Percentiles rank a stretch among this genome's conserved stretches.
phyloP scores from a whole-genome alignment of 2,329 filamentous ascomycete genomes.

The Colletotrichum cuscutae region DNA sequence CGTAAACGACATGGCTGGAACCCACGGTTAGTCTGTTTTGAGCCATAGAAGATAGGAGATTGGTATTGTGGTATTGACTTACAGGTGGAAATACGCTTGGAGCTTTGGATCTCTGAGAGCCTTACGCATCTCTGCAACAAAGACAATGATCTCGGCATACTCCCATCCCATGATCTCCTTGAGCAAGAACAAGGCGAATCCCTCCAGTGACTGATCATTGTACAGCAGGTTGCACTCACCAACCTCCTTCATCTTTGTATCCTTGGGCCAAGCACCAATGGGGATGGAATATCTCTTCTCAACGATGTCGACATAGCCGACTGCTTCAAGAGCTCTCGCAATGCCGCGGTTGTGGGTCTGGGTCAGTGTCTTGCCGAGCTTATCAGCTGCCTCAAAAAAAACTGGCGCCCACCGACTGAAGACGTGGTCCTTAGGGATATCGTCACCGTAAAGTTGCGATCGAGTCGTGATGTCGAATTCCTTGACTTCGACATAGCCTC shows the following conservation, averaged over 20 bases:
- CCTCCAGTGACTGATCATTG: conserved; percentile 38
- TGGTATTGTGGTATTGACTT: conserved; percentile 9
- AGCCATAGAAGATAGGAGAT: not conserved
- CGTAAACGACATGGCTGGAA: not conserved
- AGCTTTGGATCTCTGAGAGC: conserved; percentile 37
- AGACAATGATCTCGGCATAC: conserved; percentile 39
- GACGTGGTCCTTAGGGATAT: conserved; percentile 38
- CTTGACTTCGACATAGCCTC: conserved; percentile 54
- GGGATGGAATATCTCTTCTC: conserved; percentile 32
- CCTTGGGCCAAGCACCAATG: conserved; percentile 31
- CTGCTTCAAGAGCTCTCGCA: conserved; percentile 37
- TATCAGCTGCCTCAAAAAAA: conserved; percentile 39
- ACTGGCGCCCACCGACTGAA: conserved; percentile 41
- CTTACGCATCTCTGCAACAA: conserved; percentile 40
- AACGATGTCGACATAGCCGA: conserved; percentile 37
- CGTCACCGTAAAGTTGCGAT: conserved; percentile 35
- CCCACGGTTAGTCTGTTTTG: not conserved
- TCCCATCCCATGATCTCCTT: conserved; percentile 42
- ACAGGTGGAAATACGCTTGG: conserved; percentile 40
- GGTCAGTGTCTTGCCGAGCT: conserved; percentile 36
- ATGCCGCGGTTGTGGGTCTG: conserved; percentile 35
- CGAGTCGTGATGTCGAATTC: conserved; percentile 39
- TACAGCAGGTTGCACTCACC: conserved; percentile 37
- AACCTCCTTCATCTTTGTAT: conserved; percentile 22
- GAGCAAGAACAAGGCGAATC: conserved; percentile 41